Evolutionary conservation across 192 early-diverging fungal species (phyloP).

Genomic region (Coemansia sp.): DNA sequence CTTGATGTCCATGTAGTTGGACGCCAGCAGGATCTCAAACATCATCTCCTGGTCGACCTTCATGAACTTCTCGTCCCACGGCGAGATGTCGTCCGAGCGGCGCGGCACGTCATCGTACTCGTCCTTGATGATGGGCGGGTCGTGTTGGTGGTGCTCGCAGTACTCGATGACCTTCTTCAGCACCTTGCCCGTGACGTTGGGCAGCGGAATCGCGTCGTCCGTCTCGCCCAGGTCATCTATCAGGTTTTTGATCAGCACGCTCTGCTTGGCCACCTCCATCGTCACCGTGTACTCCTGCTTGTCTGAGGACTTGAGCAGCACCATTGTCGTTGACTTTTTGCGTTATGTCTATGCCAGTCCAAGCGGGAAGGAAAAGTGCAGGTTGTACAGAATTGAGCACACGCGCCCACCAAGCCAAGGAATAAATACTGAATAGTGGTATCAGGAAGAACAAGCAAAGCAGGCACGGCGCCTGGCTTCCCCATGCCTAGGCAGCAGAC

Average conservation of each 20-base stretch:
- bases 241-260: constrained; percentile 75
- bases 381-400: too few relatives aligned
- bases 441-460: too few relatives aligned
- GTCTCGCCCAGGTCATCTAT: constrained; percentile 69
- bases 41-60: constrained; percentile 74
- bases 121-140: constrained; percentile 55
- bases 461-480: too few relatives aligned
- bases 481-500: too few relatives aligned
- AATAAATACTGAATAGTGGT: too few relatives aligned
- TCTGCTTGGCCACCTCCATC: constrained; percentile 63
- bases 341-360: too few relatives aligned
- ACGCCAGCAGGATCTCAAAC: constrained; percentile 77
- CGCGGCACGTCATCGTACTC: constrained; percentile 50
- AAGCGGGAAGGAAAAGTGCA: too few relatives aligned
- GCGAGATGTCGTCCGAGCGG: constrained; percentile 67
- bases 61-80: constrained; percentile 77
- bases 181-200: constrained; percentile 68
- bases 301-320: constrained; percentile 64
- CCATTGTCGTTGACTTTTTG: background rate
- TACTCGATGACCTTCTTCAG: constrained; percentile 80
- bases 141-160: constrained; percentile 70
- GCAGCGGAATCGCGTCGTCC: constrained; percentile 66
- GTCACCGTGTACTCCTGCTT: constrained; percentile 56
- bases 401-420: too few relatives aligned
- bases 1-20: constrained; percentile 95